Evolutionary conservation across 495 filamentous ascomycete species (phyloP).

Genomic region (Barbatosphaeria neglecta): DNA sequence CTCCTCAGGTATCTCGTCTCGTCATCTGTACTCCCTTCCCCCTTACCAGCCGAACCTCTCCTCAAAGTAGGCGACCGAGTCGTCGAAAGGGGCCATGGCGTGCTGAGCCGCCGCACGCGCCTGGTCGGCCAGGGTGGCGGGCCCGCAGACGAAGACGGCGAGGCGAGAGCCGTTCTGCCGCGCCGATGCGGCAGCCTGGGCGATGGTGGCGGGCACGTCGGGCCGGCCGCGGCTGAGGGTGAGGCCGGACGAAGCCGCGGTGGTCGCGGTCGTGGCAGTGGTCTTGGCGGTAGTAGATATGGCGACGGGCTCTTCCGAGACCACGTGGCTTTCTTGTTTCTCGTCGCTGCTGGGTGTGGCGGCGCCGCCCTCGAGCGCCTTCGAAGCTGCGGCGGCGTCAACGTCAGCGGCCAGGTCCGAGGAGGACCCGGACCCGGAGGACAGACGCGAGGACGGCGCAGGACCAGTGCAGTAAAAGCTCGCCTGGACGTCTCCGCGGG

Average conservation of each 20-base stretch:
- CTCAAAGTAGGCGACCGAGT: neutral
- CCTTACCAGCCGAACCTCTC: neutral
- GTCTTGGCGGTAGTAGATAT: neutral
- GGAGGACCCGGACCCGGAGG: neutral
- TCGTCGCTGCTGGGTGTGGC: too few relatives aligned
- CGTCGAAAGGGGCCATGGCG: neutral
- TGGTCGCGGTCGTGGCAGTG: neutral
- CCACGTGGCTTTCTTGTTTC: too few relatives aligned
- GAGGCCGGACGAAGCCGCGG: neutral
- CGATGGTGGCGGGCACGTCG: neutral
- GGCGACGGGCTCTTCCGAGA: too few relatives aligned
- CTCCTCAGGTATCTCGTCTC: too few relatives aligned
- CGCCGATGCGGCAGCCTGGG: neutral
- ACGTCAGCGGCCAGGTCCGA: neutral
- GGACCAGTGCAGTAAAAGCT: neutral
- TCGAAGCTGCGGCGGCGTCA: neutral
- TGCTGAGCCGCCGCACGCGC: constrained; percentile 4
- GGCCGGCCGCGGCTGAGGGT: neutral
- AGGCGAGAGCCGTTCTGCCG: constrained; percentile 2
- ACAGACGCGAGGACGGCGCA: neutral
- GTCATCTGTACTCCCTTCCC: neutral
- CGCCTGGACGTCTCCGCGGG: neutral
- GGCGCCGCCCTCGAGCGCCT: too few relatives aligned
- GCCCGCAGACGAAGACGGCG: constrained; percentile 40
- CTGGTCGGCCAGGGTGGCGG: constrained; percentile 36